A percentile compares a stretch with the other conserved stretches of the same genome.
phyloP scores from a whole-genome alignment of 2,329 filamentous ascomycete species.

The Exutisphaerella laricina region DNA sequence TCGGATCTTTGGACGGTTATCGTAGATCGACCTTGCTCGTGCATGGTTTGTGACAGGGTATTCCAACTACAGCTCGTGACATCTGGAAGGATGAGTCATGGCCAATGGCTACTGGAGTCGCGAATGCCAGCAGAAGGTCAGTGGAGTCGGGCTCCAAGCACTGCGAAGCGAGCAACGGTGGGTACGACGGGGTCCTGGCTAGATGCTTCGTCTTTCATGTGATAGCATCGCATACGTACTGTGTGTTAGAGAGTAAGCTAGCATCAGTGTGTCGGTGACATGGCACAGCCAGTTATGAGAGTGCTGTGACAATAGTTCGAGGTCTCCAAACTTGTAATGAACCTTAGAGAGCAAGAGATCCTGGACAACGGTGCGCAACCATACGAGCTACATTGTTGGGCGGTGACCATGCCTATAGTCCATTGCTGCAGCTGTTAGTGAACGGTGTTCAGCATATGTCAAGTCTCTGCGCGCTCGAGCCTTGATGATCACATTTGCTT shows the following conservation, averaged over 20 bases:
- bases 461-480: too few relatives aligned
- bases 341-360: not conserved
- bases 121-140: not conserved
- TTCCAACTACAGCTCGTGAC: not conserved
- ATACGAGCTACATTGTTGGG: not conserved
- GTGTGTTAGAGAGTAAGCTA: not conserved
- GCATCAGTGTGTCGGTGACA: not conserved
- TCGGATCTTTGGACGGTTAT: not conserved
- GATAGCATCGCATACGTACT: not conserved
- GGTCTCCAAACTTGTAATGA: constrained; percentile 1
- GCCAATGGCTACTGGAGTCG: not conserved
- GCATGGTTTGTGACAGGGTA: not conserved
- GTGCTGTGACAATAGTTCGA: not conserved
- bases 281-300: not conserved
- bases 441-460: not conserved
- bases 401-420: too few relatives aligned
- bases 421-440: not conserved
- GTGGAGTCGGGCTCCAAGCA: not conserved
- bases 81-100: not conserved
- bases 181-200: not conserved
- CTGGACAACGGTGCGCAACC: not conserved
- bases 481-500: too few relatives aligned
- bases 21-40: not conserved
- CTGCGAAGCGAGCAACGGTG: not conserved
- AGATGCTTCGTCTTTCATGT: not conserved